phyloP scores from a whole-genome alignment of 441 rosid genomes.

The Bruguiera hainesii region DNA sequence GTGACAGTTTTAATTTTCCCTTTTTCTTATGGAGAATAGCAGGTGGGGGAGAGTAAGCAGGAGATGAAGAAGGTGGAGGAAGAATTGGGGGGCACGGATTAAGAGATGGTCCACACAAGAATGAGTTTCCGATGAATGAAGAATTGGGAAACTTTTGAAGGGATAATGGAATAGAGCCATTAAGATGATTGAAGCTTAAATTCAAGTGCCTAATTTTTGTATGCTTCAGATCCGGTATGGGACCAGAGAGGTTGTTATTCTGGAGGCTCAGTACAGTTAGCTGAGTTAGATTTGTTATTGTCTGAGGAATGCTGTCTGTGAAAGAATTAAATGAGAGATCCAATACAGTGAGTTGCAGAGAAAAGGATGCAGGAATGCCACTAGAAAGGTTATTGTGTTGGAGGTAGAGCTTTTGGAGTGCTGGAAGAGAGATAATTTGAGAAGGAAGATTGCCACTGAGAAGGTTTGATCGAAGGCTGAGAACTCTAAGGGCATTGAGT shows the following conservation, averaged over 20 bases:
- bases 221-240: slow-evolving; percentile 58
- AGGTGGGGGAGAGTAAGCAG: slow-evolving; percentile 30
- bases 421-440: slow-evolving; percentile 51
- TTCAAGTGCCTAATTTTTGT: slow-evolving; percentile 52
- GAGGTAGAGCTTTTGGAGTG: slow-evolving; percentile 58
- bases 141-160: slow-evolving; percentile 57
- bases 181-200: slow-evolving; percentile 57
- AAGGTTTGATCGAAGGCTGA: slow-evolving; percentile 77
- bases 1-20: slow-evolving; percentile 33
- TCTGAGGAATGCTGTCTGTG: slow-evolving; percentile 55
- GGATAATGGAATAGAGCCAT: slow-evolving; percentile 57
- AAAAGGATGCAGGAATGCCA: slow-evolving; percentile 52
- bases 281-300: slow-evolving; percentile 42
- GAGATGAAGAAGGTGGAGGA: slow-evolving; percentile 44
- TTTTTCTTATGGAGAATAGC: slow-evolving; percentile 18
- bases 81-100: slow-evolving; percentile 40
- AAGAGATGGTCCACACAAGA: slow-evolving; percentile 73
- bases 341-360: slow-evolving; percentile 51
- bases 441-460: slow-evolving; percentile 59
- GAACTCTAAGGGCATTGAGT: slow-evolving; percentile 52
- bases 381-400: slow-evolving; percentile 69
- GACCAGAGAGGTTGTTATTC: slow-evolving; percentile 60
- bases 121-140: slow-evolving; percentile 50
- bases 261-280: slow-evolving; percentile 58
- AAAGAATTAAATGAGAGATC: slow-evolving; percentile 72